phyloP scores from a whole-genome alignment of 1,284 basidiomycete genomes.

The Leccinum holopus region DNA sequence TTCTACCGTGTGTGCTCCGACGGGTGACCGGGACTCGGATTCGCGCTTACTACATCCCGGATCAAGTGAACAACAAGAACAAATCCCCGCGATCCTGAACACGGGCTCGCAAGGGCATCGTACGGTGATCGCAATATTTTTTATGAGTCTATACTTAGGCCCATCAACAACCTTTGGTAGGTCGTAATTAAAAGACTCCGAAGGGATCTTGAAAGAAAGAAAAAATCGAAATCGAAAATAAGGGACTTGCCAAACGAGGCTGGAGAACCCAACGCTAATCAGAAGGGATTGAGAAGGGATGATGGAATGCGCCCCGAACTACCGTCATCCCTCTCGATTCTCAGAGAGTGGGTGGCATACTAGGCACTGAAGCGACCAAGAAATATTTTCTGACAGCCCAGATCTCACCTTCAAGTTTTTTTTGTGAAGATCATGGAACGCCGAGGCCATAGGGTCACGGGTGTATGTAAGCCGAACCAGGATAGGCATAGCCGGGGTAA shows the following conservation, averaged over 20 bases:
- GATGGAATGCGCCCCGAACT: background rate
- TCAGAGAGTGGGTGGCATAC: background rate
- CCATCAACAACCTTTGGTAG: background rate
- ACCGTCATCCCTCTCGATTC: background rate
- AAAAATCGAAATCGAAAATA: background rate
- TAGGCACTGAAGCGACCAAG: background rate
- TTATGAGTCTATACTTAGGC: background rate
- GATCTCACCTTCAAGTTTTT: background rate
- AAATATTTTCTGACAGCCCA: background rate
- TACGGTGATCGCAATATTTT: background rate
- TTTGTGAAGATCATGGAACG: background rate
- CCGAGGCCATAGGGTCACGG: background rate
- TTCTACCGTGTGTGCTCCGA: background rate
- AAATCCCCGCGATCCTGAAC: background rate
- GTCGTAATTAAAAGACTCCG: background rate
- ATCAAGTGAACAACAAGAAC: background rate
- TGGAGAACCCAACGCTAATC: background rate
- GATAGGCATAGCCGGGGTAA: background rate
- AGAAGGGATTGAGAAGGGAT: background rate
- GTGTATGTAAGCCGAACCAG: background rate
- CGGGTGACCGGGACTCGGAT: background rate
- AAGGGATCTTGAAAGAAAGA: background rate
- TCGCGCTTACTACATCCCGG: background rate
- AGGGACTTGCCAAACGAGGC: background rate
- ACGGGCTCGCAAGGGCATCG: background rate